Evolutionary conservation across 768 basidiomycete species (phyloP), one percentile per base, ranked within the genome.

Genomic region (Epithele typhae): DNA sequence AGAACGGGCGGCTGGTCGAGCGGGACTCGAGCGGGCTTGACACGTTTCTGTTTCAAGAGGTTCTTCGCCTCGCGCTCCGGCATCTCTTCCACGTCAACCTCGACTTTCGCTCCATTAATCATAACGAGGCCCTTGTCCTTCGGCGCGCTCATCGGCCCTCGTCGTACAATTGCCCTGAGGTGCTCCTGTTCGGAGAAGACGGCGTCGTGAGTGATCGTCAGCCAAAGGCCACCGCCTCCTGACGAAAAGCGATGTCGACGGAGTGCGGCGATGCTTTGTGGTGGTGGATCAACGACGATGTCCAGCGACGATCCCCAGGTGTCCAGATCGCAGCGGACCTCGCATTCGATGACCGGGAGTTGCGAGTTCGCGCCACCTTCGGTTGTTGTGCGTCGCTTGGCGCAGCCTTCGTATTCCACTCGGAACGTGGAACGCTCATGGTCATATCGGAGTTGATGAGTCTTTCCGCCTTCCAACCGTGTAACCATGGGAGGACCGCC

Each of bases 401-500:
- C 68, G 37, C 77, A 79, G 19, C 77, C 74, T 63, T 88, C 84
- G 62, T 96, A 98, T 56, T 94, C 91, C 37, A 96, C 70, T 46
- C 82, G 78, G 67, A 94, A 90, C 37, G 73, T 77, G 17, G 78
- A 75, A 52, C 84, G 82, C 53, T 97, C 95, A 52, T 91, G 87
- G 47, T 97, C 93, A 65, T 93, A 98, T 44, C 82, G 76, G 46
- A 87, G 70, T 45, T 81, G 77, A 40, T 81, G 79, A 5, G 78
- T 76, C 62, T 79, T 87, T 3, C 88, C 93, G 4, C 88, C 86
- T 1, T 80, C 76, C 14, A 98, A 65, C 25, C 94, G 75, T 1
- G 92, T 95, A 8, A 91, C 73, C n/a, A 91, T 76, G 0, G 96
- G 96, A 3, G 96, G 95, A 0, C 92, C 93, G 12, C 96, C 96